Base-by-base conservation (phyloP, 2,329 filamentous ascomycete genomes). In the Colletotrichum ledebouriae region DNA sequence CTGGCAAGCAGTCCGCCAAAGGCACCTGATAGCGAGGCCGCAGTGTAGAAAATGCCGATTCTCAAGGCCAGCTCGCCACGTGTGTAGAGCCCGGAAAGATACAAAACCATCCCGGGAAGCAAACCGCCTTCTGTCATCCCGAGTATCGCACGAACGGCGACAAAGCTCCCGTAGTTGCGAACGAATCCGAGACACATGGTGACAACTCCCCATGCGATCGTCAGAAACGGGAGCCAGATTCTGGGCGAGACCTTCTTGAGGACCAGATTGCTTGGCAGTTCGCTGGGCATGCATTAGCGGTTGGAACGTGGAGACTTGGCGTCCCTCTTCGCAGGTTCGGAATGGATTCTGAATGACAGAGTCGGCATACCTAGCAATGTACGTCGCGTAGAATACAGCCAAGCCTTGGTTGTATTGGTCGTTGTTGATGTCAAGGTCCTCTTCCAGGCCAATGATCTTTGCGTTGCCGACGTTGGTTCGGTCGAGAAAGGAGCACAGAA, bases 391-490 rank as follows among this genome's bases (percentile, higher is more conserved):
- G 73, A 89, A 92, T 1, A 90, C 86, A 12, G 87, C 84, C 34
- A 92, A 79, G 1, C 89, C 89, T 47, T 87, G 85, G 55, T 89
- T 86, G 76, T 91, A 92, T 73, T 92, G 87, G 62, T 83, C 78
- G 65, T 89, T 86, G 5, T 79, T 85, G 71, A 93, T 87, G 50
- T 79, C 75, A 2, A 91, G 76, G 72, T 89, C 86, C 1, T 79
- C 71, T 72, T 90, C 86, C 13, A 93, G 81, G 0, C 87, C 86
- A 59, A 90, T 83, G 9, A 92, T 87, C 69, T 88, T 88, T 25
- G 90, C 90, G 73, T 92, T 92, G 42, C 90, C 90, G 42, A 92
- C 88, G 74, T 92, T 93, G n/a, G 90, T 91, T 47, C 91, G 85
- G 76, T 92, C 90, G 57, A 86, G 81, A 69, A 85, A 86, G 1